Evolutionary conservation across 106 monocot genomes (phyloP).

Genomic region (Dioscorea alata): DNA sequence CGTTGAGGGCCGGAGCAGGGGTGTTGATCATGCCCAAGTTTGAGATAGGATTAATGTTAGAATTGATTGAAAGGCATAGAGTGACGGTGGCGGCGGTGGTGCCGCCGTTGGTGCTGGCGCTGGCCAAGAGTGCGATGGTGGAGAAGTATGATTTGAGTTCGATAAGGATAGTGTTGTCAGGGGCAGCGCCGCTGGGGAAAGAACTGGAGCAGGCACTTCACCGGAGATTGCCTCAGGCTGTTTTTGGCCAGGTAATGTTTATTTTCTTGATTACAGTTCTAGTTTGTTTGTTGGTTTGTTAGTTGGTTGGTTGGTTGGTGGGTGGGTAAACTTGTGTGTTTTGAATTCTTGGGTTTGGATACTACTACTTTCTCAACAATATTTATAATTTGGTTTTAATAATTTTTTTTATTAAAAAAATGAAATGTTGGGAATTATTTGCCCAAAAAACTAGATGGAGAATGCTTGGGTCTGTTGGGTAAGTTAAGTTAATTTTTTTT

Average conservation of each 20-base stretch:
- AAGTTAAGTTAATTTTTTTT: no score
- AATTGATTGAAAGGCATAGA: slow-evolving; percentile 41
- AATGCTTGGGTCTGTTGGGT: no score
- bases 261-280: no score
- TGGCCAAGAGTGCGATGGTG: slow-evolving; percentile 67
- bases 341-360: no score
- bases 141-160: slow-evolving; percentile 73
- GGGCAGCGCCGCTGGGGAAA: slow-evolving; percentile 89
- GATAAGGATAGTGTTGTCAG: slow-evolving; percentile 68
- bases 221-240: slow-evolving; percentile 61
- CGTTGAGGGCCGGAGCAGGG: slow-evolving; percentile 70
- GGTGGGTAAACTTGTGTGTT: no score
- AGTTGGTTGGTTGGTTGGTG: no score
- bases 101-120: slow-evolving; percentile 82
- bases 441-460: no score
- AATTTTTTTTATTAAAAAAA: no score
- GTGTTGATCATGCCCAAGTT: slow-evolving; percentile 79
- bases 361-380: neutral
- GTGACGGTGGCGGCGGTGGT: slow-evolving; percentile 84
- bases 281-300: no score
- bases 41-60: slow-evolving; percentile 63
- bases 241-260: slow-evolving; percentile 91
- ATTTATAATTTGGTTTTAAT: neutral
- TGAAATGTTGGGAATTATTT: no score
- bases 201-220: slow-evolving; percentile 63